Conservation (phyloP, 2,329 filamentous ascomycete species). For the Aspergillus neoniger region DNA sequence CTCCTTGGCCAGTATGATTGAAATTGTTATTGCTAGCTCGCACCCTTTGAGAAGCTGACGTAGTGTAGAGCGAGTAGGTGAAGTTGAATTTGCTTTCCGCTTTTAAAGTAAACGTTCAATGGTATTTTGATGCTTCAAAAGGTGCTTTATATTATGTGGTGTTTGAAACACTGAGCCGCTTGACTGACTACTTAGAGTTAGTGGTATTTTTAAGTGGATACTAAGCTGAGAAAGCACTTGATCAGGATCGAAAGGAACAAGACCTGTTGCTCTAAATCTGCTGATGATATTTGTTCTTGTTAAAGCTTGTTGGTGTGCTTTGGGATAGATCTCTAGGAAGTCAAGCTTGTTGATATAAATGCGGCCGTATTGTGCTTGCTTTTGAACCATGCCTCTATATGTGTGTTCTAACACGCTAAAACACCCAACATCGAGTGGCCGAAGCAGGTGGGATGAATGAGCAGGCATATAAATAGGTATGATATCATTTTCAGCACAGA, state of each 20-base stretch:
- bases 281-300: no score
- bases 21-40: no score
- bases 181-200: neutral
- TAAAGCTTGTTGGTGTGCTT: no score
- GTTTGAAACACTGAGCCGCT: neutral
- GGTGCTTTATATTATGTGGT: neutral
- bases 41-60: neutral
- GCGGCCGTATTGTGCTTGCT: neutral
- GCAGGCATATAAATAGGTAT: neutral
- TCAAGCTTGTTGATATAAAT: no score
- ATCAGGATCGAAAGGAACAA: neutral
- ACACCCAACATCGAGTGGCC: neutral
- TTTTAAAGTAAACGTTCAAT: neutral
- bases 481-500: neutral
- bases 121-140: neutral
- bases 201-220: neutral
- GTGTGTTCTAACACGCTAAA: neutral
- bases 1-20: no score
- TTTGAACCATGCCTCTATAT: neutral
- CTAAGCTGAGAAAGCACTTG: neutral
- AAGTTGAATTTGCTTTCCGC: neutral
- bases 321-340: no score
- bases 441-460: neutral
- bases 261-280: neutral
- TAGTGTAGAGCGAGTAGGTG: neutral